Evolutionary conservation across 2,329 filamentous ascomycete species (phyloP), one percentile per base, ranked within the genome.

Genomic region (Talaromyces sp.): DNA sequence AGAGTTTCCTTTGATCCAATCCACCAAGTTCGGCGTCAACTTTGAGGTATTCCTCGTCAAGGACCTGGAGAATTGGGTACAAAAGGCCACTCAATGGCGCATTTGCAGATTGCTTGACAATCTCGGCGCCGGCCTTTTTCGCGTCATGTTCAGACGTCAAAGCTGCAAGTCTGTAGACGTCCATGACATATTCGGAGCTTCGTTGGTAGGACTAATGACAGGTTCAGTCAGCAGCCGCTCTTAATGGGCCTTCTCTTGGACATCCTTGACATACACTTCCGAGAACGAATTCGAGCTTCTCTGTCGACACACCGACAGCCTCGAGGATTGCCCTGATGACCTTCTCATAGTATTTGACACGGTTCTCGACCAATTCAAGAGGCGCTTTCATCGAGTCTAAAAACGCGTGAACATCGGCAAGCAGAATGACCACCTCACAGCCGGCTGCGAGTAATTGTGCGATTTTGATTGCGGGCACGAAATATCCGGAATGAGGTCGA

Each of bases 71-170:
- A 57, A 96, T 83, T 0, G 92, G 91, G 82, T 96, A 96, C 68
- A 94, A 85, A 13, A 94, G 83, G 0, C 91, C 91, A 64, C 85
- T 87, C 63, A 96, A 76, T 3, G 90, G 86, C 10, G 90, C 86
- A 72, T 94, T 93, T 64, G 87, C 85, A 3, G 89, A 87, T 81
- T 98, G 93, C 84, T 98, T 98, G 70, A 99, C 94, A 7, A 98
- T 87, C 78, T 98, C 95, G 1, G 92, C 91, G 47, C 94, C 94
- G 0, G 94, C 93, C 79, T 92, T 94, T 19, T 31, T 27, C 2
- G 58, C 92, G 73, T 95, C 88, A 74, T 93, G 88, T 78, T 93
- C 88, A 16, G 88, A 89, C 3, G 90, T 86, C 62, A 91, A 78
- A 3, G 86, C 86, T 54, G 84, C 85, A 68, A 98, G 77, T 74